These are phyloP conservation scores for Phyllosticta citribraziliensis DNA, from an alignment of 2,329 filamentous ascomycete species.

Conservation along the genomic window DNA sequence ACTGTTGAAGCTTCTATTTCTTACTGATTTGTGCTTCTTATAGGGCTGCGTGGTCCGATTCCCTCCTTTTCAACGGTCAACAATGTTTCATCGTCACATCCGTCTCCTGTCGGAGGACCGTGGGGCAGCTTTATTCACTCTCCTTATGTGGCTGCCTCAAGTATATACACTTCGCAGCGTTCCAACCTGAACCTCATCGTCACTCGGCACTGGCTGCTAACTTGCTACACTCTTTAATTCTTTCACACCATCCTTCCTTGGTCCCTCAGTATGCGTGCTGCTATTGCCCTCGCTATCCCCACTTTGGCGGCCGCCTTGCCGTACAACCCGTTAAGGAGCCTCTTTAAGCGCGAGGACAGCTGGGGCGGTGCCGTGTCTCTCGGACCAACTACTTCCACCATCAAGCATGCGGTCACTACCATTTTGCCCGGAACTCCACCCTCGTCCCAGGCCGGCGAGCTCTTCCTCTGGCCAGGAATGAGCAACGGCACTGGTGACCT, in stretches of 20 bases:
- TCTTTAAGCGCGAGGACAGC: constrained; percentile 17
- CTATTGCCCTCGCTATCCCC: background rate
- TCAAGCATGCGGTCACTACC: constrained; percentile 31
- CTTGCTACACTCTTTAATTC: background rate
- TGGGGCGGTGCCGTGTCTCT: constrained; percentile 33
- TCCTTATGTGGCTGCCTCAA: background rate
- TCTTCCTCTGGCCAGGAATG: constrained; percentile 38
- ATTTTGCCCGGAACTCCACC: constrained; percentile 32
- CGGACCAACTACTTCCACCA: constrained; percentile 28
- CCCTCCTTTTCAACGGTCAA: background rate
- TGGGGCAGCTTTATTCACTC: background rate
- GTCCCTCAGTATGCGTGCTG: background rate
- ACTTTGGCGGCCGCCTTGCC: background rate
- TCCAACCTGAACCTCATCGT: background rate
- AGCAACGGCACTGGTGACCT: constrained; percentile 37
- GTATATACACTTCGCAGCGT: background rate
- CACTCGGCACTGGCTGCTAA: background rate
- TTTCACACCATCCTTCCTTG: background rate
- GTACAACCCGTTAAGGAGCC: background rate
- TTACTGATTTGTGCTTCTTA: background rate
- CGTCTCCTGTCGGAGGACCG: background rate
- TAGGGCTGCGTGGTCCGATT: background rate
- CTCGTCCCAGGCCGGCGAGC: constrained; percentile 26
- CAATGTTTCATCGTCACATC: background rate
- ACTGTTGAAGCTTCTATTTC: background rate